Evolutionary conservation across 805 yeast species (phyloP).

Genomic region (Nakazawaea populi): DNA sequence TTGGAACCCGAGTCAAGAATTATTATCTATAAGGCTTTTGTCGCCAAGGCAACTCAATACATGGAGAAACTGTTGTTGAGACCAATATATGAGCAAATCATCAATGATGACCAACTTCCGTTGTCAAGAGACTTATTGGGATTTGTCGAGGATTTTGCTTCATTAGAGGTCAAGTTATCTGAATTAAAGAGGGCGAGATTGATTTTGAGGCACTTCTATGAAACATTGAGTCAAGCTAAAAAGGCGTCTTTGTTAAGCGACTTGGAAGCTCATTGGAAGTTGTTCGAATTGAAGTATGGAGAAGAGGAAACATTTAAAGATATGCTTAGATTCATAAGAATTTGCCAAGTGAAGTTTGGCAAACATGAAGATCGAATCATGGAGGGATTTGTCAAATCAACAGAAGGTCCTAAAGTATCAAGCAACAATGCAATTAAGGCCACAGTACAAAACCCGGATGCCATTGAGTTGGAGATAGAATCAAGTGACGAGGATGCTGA

Average conservation of each 20-base stretch:
- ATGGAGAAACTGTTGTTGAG: slow-evolving; percentile 40
- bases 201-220: slow-evolving; percentile 50
- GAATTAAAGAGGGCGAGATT: slow-evolving; percentile 61
- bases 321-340: slow-evolving; percentile 59
- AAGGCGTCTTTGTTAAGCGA: slow-evolving; percentile 16
- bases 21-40: slow-evolving; percentile 36
- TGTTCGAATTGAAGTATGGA: slow-evolving; percentile 70
- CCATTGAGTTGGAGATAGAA: slow-evolving; percentile 48
- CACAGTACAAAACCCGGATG: slow-evolving; percentile 43
- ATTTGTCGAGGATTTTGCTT: slow-evolving; percentile 48
- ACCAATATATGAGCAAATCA: slow-evolving; percentile 45
- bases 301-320: slow-evolving; percentile 65
- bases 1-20: slow-evolving; percentile 24
- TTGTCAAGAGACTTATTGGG: slow-evolving; percentile 25
- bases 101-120: slow-evolving; percentile 25
- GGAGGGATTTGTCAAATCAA: slow-evolving; percentile 42
- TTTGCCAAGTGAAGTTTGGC: slow-evolving; percentile 19
- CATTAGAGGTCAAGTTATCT: slow-evolving; percentile 45
- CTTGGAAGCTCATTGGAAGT: slow-evolving; percentile 55
- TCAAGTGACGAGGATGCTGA: slow-evolving; percentile 15
- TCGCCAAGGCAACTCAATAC: slow-evolving; percentile 32
- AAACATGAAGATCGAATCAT: slow-evolving; percentile 7
- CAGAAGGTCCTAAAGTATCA: slow-evolving; percentile 28
- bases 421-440: slow-evolving; percentile 16
- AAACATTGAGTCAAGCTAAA: slow-evolving; percentile 24